Conservation (phyloP, 2,329 filamentous ascomycete genomes). For the Fusarium sp. region DNA sequence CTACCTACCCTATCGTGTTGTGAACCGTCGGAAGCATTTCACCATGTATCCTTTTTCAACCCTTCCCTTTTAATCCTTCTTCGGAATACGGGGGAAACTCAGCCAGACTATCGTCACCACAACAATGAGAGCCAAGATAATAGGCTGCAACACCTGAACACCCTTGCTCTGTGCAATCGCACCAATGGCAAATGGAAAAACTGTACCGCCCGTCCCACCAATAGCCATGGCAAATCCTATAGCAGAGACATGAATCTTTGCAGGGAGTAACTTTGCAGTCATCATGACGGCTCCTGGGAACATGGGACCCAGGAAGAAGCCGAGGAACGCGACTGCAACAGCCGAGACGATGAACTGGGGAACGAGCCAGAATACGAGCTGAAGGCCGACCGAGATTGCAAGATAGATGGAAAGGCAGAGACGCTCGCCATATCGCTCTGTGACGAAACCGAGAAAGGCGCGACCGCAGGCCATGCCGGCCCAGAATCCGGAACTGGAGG, state of each 20-base stretch:
- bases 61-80: constrained; percentile 36
- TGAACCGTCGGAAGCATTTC: neutral
- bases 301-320: constrained; percentile 79
- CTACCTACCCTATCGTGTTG: neutral
- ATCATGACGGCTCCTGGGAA: constrained; percentile 79
- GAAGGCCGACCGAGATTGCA: constrained; percentile 65
- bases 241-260: constrained; percentile 74
- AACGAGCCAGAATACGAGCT: constrained; percentile 69
- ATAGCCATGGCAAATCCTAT: constrained; percentile 81
- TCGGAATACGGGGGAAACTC: constrained; percentile 49
- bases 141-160: constrained; percentile 61
- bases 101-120: constrained; percentile 50
- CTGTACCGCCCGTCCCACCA: constrained; percentile 74
- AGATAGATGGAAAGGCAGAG: constrained; percentile 70
- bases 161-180: constrained; percentile 66
- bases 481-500: constrained; percentile 82
- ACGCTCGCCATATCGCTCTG: constrained; percentile 74
- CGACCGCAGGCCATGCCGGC: constrained; percentile 79
- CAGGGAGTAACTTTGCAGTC: constrained; percentile 75
- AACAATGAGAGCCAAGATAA: constrained; percentile 57
- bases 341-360: constrained; percentile 68
- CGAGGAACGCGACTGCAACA: constrained; percentile 73
- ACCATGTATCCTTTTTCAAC: neutral
- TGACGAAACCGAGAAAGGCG: constrained; percentile 75
- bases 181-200: constrained; percentile 70